phyloP scores from a whole-genome alignment of 2,329 filamentous ascomycete species.

The Trichocomaceae sp. region DNA sequence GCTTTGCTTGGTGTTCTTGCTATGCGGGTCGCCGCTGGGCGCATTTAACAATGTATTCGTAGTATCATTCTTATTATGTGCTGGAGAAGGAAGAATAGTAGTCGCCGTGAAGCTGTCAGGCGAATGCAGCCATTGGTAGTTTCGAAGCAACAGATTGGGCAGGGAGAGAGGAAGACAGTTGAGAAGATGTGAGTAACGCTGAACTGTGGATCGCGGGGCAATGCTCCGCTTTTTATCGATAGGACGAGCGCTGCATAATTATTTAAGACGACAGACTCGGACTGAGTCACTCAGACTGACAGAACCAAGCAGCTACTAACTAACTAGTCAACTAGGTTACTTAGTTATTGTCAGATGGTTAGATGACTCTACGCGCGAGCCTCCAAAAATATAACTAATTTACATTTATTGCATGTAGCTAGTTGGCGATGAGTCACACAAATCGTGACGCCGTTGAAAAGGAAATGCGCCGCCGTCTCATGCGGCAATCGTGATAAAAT shows the following conservation, averaged over 20 bases:
- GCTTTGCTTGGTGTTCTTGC: conserved; percentile 15
- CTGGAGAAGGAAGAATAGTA: not conserved
- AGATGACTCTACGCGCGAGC: not conserved
- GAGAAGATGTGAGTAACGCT: not conserved
- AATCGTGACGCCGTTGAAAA: not conserved
- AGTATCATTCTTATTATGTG: conserved; percentile 32
- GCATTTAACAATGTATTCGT: conserved; percentile 38
- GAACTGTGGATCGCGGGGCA: conserved; percentile 12
- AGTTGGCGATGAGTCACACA: not conserved
- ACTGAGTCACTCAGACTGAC: not conserved
- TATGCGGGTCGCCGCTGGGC: conserved; percentile 27
- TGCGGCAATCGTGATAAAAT: not conserved
- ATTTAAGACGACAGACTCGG: no score
- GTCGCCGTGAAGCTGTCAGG: not conserved
- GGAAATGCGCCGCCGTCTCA: not conserved
- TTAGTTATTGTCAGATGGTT: not conserved
- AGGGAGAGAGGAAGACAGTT: not conserved
- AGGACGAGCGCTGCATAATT: not conserved
- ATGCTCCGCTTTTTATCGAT: conserved; percentile 15
- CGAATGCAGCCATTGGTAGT: not conserved
- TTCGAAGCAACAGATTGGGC: not conserved
- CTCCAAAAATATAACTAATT: not conserved
- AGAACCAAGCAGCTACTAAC: no score
- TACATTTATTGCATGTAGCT: not conserved
- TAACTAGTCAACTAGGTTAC: no score